A percentile compares a stretch with the other conserved stretches of the same genome.
phyloP scores from a whole-genome alignment of 495 filamentous ascomycete species.

The Hyphodiscus hymeniophilus region DNA sequence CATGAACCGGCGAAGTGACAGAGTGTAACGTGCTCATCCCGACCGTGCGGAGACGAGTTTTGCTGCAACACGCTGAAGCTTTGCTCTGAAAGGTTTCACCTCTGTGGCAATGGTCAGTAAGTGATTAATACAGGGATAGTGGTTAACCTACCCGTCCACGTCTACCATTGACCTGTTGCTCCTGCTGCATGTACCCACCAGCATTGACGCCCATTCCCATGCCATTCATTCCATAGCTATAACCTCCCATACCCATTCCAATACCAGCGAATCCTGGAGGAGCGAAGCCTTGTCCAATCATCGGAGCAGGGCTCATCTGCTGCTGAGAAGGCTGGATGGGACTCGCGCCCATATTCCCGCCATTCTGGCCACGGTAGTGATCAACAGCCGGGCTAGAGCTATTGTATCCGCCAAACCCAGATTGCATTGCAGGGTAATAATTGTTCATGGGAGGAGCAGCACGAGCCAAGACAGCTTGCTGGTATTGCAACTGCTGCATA shows the following conservation, averaged over 20 bases:
- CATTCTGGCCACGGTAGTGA: conserved; percentile 36
- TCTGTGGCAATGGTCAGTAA: too few species aligned
- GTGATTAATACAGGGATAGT: too few species aligned
- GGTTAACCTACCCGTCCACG: conserved; percentile 42
- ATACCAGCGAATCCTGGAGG: conserved; percentile 42
- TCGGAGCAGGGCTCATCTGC: conserved; percentile 19
- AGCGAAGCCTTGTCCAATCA: conserved; percentile 24
- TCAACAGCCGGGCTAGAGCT: conserved; percentile 36
- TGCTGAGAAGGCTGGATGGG: conserved; percentile 29
- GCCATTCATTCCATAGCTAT: conserved; percentile 28
- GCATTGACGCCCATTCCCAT: conserved; percentile 29
- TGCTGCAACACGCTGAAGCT: neutral
- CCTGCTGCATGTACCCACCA: conserved; percentile 28
- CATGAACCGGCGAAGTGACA: neutral
- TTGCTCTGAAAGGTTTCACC: neutral
- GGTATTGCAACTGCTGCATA: conserved; percentile 49
- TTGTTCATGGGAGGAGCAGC: conserved; percentile 41
- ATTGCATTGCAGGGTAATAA: conserved; percentile 39
- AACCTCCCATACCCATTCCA: conserved; percentile 38
- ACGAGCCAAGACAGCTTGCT: conserved; percentile 48
- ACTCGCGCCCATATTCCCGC: conserved; percentile 31
- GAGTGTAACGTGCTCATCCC: neutral
- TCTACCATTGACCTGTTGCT: conserved; percentile 40
- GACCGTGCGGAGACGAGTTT: neutral
- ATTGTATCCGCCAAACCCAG: conserved; percentile 39